A percentile compares a stretch with the other conserved stretches of the same genome.
These are phyloP conservation scores for Penicillium arizonense DNA, from an alignment of 495 filamentous ascomycete species.

Conservation along the genomic window DNA sequence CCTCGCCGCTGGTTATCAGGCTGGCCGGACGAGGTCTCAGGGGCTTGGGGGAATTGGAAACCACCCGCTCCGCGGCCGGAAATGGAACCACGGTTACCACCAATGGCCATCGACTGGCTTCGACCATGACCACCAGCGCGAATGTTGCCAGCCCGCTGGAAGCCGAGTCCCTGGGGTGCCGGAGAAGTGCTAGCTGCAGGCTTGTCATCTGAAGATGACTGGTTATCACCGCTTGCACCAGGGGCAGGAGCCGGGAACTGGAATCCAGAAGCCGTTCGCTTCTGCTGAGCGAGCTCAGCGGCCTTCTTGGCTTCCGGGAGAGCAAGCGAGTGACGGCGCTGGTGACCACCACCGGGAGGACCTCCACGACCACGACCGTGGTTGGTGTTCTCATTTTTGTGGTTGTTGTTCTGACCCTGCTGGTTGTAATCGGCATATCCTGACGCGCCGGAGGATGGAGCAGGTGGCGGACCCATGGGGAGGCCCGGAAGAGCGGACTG, in stretches of 20 bases:
- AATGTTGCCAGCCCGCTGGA: slow-evolving; percentile 51
- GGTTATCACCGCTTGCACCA: slow-evolving; percentile 50
- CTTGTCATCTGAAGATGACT: slow-evolving; percentile 41
- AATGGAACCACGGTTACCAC: slow-evolving; percentile 52
- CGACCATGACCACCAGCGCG: slow-evolving; percentile 58
- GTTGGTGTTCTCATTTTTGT: slow-evolving; percentile 66
- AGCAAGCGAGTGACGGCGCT: slow-evolving; percentile 91
- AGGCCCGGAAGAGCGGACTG: slow-evolving; percentile 95
- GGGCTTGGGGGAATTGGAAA: slow-evolving; percentile 68
- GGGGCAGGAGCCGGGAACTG: slow-evolving; percentile 79
- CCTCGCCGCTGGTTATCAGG: slow-evolving; percentile 71
- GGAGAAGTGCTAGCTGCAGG: slow-evolving; percentile 33
- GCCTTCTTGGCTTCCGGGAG: slow-evolving; percentile 97
- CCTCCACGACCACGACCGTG: slow-evolving; percentile 78
- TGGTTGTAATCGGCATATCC: slow-evolving; percentile 81
- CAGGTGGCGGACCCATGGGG: slow-evolving; percentile 84
- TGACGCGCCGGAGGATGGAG: slow-evolving; percentile 92
- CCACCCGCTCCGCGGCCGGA: slow-evolving; percentile 60
- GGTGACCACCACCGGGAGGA: slow-evolving; percentile 73
- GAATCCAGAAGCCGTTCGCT: slow-evolving; percentile 87
- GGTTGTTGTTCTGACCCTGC: slow-evolving; percentile 49
- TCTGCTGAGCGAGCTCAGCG: slow-evolving; percentile 94
- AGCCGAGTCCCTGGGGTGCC: slow-evolving; percentile 40
- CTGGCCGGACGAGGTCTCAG: slow-evolving; percentile 52
- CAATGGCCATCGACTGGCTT: slow-evolving; percentile 69